Evolutionary conservation across 805 yeast species (phyloP).

Genomic region (Ogataea minuta): DNA sequence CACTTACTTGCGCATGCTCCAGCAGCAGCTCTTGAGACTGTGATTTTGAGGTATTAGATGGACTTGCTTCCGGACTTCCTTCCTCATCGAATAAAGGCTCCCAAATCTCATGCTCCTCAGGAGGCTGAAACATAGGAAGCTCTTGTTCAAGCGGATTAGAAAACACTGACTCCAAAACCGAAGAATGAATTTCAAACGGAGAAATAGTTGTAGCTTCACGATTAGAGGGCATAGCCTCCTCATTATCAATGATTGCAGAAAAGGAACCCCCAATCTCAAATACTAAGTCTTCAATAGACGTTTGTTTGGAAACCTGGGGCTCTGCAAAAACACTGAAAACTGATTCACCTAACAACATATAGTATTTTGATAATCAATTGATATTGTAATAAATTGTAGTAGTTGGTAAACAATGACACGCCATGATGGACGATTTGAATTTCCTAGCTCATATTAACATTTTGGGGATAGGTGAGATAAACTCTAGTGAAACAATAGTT

Average conservation of each 20-base stretch:
- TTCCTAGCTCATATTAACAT: conserved; percentile 24
- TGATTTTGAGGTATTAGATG: not conserved
- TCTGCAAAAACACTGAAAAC: conserved; percentile 29
- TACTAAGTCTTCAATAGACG: conserved; percentile 1
- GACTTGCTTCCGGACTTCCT: conserved; percentile 1
- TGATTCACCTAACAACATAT: conserved; percentile 36
- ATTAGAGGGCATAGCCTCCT: not conserved
- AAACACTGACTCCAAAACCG: conserved; percentile 52
- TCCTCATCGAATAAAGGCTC: conserved; percentile 55
- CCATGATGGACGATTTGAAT: conserved; percentile 27
- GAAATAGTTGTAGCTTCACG: conserved; percentile 32
- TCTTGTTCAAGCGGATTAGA: conserved; percentile 32
- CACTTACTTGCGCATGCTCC: too few relatives aligned
- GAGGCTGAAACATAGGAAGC: conserved; percentile 63
- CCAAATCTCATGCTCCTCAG: conserved; percentile 44
- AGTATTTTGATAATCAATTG: conserved; percentile 10
- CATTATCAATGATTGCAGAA: not conserved
- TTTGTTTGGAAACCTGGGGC: conserved; percentile 5
- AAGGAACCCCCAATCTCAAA: conserved; percentile 2
- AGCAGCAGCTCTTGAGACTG: not conserved
- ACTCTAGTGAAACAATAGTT: conserved; percentile 14
- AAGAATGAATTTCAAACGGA: conserved; percentile 52
- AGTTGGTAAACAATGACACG: conserved; percentile 17
- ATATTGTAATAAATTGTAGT: conserved; percentile 6
- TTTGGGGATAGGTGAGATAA: conserved; percentile 17